Evolutionary conservation across 331 rosid species (phyloP).

Genomic region (Rosa hybrid): DNA sequence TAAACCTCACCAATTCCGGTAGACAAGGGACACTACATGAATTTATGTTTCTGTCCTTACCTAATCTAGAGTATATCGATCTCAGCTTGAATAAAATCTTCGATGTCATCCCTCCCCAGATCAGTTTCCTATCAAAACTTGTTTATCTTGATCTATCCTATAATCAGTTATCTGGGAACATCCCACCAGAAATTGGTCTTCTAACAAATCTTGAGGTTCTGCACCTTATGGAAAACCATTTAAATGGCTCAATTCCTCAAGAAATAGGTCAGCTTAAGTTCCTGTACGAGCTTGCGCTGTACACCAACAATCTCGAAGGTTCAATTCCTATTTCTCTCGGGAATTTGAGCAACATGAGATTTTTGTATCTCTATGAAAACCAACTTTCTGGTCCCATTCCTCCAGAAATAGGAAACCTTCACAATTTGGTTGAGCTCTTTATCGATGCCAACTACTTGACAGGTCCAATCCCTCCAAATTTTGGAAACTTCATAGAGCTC

Average conservation of each 20-base stretch:
- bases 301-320: too few relatives aligned
- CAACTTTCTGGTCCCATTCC: conserved; percentile 10
- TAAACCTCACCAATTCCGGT: conserved; percentile 18
- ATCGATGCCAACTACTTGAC: not conserved
- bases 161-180: too few relatives aligned
- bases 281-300: too few relatives aligned
- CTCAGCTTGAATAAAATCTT: conserved; percentile 18
- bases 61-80: conserved; percentile 13
- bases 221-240: not conserved
- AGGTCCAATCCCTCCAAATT: not conserved
- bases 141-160: too few relatives aligned
- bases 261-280: too few relatives aligned
- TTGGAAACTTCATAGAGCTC: not conserved
- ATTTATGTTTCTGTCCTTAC: conserved; percentile 16
- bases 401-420: conserved; percentile 8
- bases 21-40: conserved; percentile 10
- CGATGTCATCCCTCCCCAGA: conserved; percentile 15
- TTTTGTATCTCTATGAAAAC: not conserved
- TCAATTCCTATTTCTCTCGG: not conserved
- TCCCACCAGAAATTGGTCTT: not conserved
- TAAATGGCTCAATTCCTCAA: conserved; percentile 21
- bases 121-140: not conserved
- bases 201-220: not conserved
- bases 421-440: not conserved
- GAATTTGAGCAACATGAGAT: not conserved